Conservation (phyloP, 352 stramenopile genomes). For the Phytopythium boreale region DNA sequence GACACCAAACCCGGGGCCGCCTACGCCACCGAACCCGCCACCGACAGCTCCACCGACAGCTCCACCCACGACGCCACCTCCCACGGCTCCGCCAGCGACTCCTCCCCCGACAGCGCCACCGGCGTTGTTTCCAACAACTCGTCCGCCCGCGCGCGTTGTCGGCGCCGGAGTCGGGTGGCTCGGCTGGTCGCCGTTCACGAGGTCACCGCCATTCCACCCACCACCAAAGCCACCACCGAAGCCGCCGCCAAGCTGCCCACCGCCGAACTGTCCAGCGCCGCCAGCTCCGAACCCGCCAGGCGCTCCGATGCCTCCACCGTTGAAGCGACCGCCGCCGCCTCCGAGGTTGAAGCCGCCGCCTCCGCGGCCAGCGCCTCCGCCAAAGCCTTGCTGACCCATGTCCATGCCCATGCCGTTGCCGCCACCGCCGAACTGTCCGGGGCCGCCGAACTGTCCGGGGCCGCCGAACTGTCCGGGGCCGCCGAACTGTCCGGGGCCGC, state of each 20-base stretch:
- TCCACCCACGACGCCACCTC: neutral
- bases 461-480: neutral
- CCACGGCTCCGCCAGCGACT: neutral
- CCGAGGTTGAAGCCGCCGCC: neutral
- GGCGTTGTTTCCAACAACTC: neutral
- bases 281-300: neutral
- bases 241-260: neutral
- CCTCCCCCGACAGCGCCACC: neutral
- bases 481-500: too few relatives aligned
- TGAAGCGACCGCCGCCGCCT: neutral
- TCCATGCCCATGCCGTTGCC: neutral
- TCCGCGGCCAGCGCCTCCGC: neutral
- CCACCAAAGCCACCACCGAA: neutral
- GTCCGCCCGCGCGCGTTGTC: neutral
- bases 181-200: neutral
- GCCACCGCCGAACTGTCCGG: neutral
- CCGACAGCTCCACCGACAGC: neutral
- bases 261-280: neutral
- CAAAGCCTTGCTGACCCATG: constrained; percentile 1
- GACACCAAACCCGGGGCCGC: neutral
- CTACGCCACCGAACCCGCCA: neutral
- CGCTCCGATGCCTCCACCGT: neutral
- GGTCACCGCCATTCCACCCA: neutral
- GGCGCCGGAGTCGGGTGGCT: neutral
- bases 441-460: neutral